These are phyloP conservation scores for Candida loeiensis DNA, from an alignment of 805 yeast genomes.

Conservation along the genomic window DNA sequence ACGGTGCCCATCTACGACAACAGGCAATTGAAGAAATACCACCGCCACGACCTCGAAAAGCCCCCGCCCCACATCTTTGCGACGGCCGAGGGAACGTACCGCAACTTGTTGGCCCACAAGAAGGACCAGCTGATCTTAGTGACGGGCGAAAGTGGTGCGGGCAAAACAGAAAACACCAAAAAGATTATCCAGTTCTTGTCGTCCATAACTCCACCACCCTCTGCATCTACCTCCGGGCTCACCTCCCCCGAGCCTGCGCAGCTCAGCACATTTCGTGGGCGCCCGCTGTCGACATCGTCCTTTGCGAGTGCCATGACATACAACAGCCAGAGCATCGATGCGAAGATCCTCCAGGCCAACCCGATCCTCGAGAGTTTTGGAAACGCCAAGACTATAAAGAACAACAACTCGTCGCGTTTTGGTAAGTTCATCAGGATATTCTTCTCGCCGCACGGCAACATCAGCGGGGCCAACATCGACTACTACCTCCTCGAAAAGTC, in stretches of 20 bases:
- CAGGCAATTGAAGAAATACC: constrained; percentile 55
- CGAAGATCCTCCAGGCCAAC: constrained; percentile 85
- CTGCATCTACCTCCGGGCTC: constrained; percentile 6
- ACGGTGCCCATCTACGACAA: constrained; percentile 65
- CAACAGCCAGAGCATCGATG: constrained; percentile 57
- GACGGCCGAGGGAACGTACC: constrained; percentile 80
- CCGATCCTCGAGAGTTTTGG: constrained; percentile 97
- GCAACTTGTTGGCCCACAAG: constrained; percentile 62
- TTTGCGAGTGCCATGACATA: constrained; percentile 3
- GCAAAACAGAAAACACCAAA: constrained; percentile 96
- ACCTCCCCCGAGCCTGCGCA: constrained; percentile 6
- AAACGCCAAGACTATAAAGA: constrained; percentile 91
- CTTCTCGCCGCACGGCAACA: constrained; percentile 58
- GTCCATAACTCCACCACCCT: constrained; percentile 52
- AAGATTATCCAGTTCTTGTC: constrained; percentile 90
- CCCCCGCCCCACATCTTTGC: constrained; percentile 88
- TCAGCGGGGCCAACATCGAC: constrained; percentile 87
- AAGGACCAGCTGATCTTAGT: constrained; percentile 88
- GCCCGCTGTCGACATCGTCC: constrained; percentile 7
- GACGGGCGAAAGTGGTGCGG: constrained; percentile 99
- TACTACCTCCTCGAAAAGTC: constrained; percentile 94
- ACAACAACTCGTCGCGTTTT: constrained; percentile 92
- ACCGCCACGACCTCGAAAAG: constrained; percentile 30
- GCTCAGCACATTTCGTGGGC: background rate
- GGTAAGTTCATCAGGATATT: constrained; percentile 93